phyloP scores from a whole-genome alignment of 2,329 filamentous ascomycete genomes.

The Aureobasidium sp. region DNA sequence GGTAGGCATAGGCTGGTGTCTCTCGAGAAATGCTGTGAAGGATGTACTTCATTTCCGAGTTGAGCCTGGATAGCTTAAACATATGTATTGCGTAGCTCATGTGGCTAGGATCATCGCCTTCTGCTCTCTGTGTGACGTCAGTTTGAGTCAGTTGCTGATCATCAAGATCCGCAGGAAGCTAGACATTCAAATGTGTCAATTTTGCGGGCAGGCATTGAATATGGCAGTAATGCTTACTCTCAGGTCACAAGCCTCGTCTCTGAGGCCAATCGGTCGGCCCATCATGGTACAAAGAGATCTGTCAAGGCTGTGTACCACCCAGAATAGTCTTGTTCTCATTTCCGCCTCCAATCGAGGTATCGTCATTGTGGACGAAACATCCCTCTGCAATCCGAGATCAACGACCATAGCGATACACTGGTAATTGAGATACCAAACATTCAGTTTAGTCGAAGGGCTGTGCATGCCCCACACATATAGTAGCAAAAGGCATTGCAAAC shows the following conservation, averaged over 20 bases:
- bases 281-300: constrained; percentile 12
- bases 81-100: constrained; percentile 9
- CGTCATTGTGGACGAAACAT: neutral
- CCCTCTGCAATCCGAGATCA: constrained; percentile 1
- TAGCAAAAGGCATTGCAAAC: constrained; percentile 4
- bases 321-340: constrained; percentile 4
- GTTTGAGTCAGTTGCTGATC: neutral
- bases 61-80: constrained; percentile 4
- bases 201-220: too few species aligned
- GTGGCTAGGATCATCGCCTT: neutral
- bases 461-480: constrained; percentile 7
- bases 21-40: constrained; percentile 10
- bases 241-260: constrained; percentile 4
- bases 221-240: neutral
- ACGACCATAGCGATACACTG: constrained; percentile 11
- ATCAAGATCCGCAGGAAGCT: neutral
- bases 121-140: neutral
- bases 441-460: constrained; percentile 2
- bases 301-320: constrained; percentile 7
- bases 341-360: neutral
- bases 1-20: constrained; percentile 1
- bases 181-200: neutral
- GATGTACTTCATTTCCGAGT: constrained; percentile 12
- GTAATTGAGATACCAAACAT: constrained; percentile 10
- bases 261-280: constrained; percentile 3